Evolutionary conservation across 768 basidiomycete species (phyloP), one percentile per base, ranked within the genome.

Genomic region (Amanita thiersii): DNA sequence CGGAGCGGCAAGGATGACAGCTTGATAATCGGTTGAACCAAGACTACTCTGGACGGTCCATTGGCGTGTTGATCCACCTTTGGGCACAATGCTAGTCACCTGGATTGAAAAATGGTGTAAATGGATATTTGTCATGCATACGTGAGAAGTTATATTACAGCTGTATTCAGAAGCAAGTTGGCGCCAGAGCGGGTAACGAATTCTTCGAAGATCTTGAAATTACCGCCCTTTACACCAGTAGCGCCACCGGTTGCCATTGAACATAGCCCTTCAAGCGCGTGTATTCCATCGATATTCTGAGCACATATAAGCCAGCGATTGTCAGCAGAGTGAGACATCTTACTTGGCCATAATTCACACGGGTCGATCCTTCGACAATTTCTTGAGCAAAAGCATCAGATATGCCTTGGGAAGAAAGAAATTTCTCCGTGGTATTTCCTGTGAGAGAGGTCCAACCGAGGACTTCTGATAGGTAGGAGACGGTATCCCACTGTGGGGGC

Each of bases 1-100:
- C 2, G 94, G 94, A 1, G 89, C 81, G 2, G 92, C 91, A 40
- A 96, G 67, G 54, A 98, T 81, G 43, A 97, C 73, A 2, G 78
- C 79, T 54, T 73, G 76, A 56, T 88, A 92, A 31, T 69, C 58
- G 23, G 57, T 46, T 11, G 67, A 60, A 17, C 77, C 76, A 14
- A 60, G 57, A 10, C 59, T 53, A 39, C 68, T 79, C 41, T 66
- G 60, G 37, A 86, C 59, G 2, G 64, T 64, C 79, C 81, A 84
- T 24, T 65, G 52, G 29, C 65, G 61, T 3, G 72, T 64, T 26
- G 60, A 50, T 0, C 60, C 60, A n/a, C 64, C 56, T 50, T 64
- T 62, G 30, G 60, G 66, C 32, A 54, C 62, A 46, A 87, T 77
- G 43, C 63, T 65, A 25, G 60, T 59, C 14, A 84, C 78, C 79